phyloP scores from a whole-genome alignment of 192 early-diverging fungal genomes.

The Coemansia sp. region DNA sequence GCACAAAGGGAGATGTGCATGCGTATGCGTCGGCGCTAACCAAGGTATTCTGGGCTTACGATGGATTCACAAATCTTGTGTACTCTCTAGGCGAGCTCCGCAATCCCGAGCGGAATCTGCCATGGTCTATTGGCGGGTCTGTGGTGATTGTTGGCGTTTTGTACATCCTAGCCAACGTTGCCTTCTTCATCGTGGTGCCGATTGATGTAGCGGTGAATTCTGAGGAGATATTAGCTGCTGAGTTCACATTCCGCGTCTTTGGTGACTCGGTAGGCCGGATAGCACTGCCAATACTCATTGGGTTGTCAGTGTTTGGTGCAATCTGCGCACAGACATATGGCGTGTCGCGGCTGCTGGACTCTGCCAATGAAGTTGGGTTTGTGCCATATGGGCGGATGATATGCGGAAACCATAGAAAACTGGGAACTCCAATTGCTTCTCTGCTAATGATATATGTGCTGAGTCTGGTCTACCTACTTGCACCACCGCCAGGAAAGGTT shows the following conservation, averaged over 20 bases:
- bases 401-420: slow-evolving; percentile 45
- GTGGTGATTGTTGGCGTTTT: slow-evolving; percentile 68
- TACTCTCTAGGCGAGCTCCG: slow-evolving; percentile 85
- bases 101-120: slow-evolving; percentile 74
- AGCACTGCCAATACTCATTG: slow-evolving; percentile 57
- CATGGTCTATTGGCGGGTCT: slow-evolving; percentile 74
- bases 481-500: slow-evolving; percentile 59
- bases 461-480: slow-evolving; percentile 55
- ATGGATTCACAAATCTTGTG: slow-evolving; percentile 73
- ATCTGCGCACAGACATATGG: slow-evolving; percentile 56
- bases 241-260: slow-evolving; percentile 59
- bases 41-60: slow-evolving; percentile 60
- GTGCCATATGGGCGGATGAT: slow-evolving; percentile 51
- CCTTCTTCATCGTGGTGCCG: slow-evolving; percentile 78
- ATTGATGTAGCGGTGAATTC: slow-evolving; percentile 65
- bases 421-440: slow-evolving; percentile 49
- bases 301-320: slow-evolving; percentile 56
- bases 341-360: slow-evolving; percentile 55
- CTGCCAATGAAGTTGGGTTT: slow-evolving; percentile 56
- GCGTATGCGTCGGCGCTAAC: slow-evolving; percentile 55
- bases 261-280: slow-evolving; percentile 53
- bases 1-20: slow-evolving; percentile 56
- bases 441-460: slow-evolving; percentile 50
- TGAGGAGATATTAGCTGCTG: slow-evolving; percentile 61
- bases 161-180: slow-evolving; percentile 79